phyloP scores from a whole-genome alignment of 2,329 filamentous ascomycete genomes.

The Colletotrichum karsti region DNA sequence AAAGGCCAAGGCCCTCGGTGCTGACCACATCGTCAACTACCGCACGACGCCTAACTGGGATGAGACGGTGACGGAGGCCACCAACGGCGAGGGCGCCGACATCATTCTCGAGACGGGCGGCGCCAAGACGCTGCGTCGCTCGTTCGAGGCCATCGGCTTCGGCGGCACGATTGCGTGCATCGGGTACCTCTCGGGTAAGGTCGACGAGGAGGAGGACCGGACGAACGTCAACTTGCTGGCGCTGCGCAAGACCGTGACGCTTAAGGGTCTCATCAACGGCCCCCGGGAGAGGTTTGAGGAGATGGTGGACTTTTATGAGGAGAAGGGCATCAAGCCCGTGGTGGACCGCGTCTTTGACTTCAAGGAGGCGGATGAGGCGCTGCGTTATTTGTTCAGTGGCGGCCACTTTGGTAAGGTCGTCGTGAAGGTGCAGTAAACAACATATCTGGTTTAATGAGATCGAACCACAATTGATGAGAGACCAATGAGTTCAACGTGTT shows the following conservation, averaged over 20 bases:
- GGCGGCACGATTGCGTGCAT: conserved; percentile 63
- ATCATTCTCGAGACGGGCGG: conserved; percentile 65
- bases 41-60: conserved; percentile 61
- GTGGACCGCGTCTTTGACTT: conserved; percentile 57
- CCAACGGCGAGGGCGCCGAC: conserved; percentile 56
- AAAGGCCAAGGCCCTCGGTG: conserved; percentile 56
- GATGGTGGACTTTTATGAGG: conserved; percentile 57
- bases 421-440: conserved; percentile 47
- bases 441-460: not conserved
- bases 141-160: conserved; percentile 61
- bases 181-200: conserved; percentile 60
- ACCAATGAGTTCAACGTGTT: not conserved
- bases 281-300: conserved; percentile 62
- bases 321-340: conserved; percentile 54
- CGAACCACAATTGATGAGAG: not conserved
- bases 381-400: conserved; percentile 60
- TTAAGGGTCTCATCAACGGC: conserved; percentile 68
- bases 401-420: conserved; percentile 68
- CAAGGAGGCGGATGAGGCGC: conserved; percentile 55
- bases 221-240: conserved; percentile 68
- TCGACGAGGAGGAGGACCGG: conserved; percentile 61
- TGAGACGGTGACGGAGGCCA: conserved; percentile 54
- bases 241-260: conserved; percentile 53
- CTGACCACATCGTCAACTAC: conserved; percentile 63
- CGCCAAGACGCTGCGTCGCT: conserved; percentile 58